Evolutionary conservation across 495 filamentous ascomycete genomes (phyloP).

Genomic region (Mycothermus thermophilus): DNA sequence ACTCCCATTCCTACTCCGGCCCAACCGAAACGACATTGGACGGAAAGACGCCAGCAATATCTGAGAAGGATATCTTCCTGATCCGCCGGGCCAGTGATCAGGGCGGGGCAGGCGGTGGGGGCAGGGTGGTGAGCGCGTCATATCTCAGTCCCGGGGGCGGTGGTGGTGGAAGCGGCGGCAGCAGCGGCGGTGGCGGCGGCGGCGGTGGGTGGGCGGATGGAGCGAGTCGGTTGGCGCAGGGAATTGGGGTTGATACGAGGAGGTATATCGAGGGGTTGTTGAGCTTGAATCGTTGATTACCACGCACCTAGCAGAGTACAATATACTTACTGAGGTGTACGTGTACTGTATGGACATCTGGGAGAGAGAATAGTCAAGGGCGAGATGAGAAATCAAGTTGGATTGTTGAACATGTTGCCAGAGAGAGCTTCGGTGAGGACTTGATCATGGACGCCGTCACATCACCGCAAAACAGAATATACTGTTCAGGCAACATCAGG

Average conservation of each 20-base stretch:
- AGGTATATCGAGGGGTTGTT: constrained; percentile 75
- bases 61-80: constrained; percentile 61
- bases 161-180: constrained; percentile 29
- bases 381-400: no score
- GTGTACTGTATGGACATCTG: not conserved
- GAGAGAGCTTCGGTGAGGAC: no score
- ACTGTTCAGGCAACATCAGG: no score
- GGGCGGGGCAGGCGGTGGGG: constrained; percentile 10
- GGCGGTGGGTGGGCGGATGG: constrained; percentile 40
- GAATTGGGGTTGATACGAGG: constrained; percentile 75
- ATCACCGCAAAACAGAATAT: no score
- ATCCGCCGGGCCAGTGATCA: constrained; percentile 67
- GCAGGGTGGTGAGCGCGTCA: constrained; percentile 25
- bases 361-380: no score
- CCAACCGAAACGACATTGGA: no score
- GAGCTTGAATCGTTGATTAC: constrained; percentile 50
- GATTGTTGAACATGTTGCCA: no score
- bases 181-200: constrained; percentile 8
- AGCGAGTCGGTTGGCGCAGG: constrained; percentile 59
- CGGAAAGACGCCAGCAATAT: not conserved
- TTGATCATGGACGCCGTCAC: no score
- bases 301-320: not conserved
- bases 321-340: not conserved
- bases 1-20: no score
- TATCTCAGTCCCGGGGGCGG: constrained; percentile 29